phyloP scores from a whole-genome alignment of 768 basidiomycete genomes.

The Suillus lakei region DNA sequence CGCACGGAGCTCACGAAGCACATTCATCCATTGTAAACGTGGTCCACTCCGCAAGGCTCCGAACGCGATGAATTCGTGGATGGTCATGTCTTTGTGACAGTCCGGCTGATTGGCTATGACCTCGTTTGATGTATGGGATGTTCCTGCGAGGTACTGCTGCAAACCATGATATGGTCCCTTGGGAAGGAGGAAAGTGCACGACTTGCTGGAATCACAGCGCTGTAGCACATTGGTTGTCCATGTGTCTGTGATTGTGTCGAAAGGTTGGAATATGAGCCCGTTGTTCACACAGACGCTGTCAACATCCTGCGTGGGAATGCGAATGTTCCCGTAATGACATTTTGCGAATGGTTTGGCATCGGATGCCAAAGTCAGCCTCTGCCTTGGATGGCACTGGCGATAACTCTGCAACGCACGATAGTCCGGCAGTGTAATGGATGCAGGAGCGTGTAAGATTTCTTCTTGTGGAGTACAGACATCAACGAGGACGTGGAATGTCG shows the following conservation, averaged over 20 bases:
- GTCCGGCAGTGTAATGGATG: conserved; percentile 19
- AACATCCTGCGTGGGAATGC: conserved; percentile 20
- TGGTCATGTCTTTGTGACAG: conserved; percentile 43
- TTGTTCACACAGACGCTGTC: conserved; percentile 36
- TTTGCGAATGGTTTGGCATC: conserved; percentile 25
- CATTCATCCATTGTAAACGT: conserved; percentile 55
- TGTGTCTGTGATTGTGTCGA: conserved; percentile 25
- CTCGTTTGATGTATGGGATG: conserved; percentile 47
- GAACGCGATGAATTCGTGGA: conserved; percentile 53
- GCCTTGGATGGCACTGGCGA: conserved; percentile 19
- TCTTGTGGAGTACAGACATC: conserved; percentile 35
- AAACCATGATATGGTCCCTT: conserved; percentile 38
- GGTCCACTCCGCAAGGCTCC: conserved; percentile 49
- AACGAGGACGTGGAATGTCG: conserved; percentile 44
- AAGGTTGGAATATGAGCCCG: conserved; percentile 36
- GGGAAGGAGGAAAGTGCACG: conserved; percentile 41
- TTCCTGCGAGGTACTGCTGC: conserved; percentile 39
- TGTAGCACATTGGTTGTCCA: conserved; percentile 20
- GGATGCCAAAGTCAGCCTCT: conserved; percentile 28
- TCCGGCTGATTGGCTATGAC: conserved; percentile 46
- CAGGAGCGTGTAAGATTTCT: background rate
- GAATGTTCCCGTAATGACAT: conserved; percentile 18
- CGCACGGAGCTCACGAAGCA: conserved; percentile 48
- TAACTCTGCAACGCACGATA: conserved; percentile 21
- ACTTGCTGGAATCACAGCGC: background rate